phyloP scores from a whole-genome alignment of 2,329 filamentous ascomycete species.

The Lizonia empirigonia region DNA sequence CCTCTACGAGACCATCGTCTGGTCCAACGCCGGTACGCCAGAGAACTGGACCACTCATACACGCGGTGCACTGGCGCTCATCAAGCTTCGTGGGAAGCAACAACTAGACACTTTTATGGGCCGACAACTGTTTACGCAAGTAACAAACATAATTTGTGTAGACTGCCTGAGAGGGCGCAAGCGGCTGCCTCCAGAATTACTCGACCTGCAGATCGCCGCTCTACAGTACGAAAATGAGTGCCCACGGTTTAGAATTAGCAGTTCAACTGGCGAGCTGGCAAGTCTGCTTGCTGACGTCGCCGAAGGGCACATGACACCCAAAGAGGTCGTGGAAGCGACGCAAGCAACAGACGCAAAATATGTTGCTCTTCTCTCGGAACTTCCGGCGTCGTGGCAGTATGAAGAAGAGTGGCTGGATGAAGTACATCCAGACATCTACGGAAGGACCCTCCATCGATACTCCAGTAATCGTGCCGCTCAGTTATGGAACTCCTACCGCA shows the following conservation, averaged over 20 bases:
- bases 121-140: slow-evolving; percentile 24
- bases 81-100: slow-evolving; percentile 17
- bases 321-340: slow-evolving; percentile 6
- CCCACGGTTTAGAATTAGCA: slow-evolving; percentile 9
- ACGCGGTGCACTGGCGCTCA: slow-evolving; percentile 20
- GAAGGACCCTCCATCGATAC: slow-evolving; percentile 12
- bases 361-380: not conserved
- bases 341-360: slow-evolving; percentile 12
- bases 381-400: slow-evolving; percentile 12
- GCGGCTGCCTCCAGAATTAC: slow-evolving; percentile 11
- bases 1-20: slow-evolving; percentile 24
- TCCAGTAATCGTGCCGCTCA: slow-evolving; percentile 14
- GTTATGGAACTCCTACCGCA: slow-evolving; percentile 27
- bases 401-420: not conserved
- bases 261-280: slow-evolving; percentile 9
- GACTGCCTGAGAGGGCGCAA: slow-evolving; percentile 14
- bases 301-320: not conserved
- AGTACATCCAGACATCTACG: not conserved
- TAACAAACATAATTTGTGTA: slow-evolving; percentile 18
- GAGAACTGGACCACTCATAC: slow-evolving; percentile 25
- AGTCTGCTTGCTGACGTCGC: slow-evolving; percentile 7
- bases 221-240: not conserved
- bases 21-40: slow-evolving; percentile 10
- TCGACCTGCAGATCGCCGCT: slow-evolving; percentile 10
- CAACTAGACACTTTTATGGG: slow-evolving; percentile 20